Evolutionary conservation across 805 yeast genomes (phyloP), one percentile per base, ranked within the genome.

Genomic region (Nakazawaea molendinolei): DNA sequence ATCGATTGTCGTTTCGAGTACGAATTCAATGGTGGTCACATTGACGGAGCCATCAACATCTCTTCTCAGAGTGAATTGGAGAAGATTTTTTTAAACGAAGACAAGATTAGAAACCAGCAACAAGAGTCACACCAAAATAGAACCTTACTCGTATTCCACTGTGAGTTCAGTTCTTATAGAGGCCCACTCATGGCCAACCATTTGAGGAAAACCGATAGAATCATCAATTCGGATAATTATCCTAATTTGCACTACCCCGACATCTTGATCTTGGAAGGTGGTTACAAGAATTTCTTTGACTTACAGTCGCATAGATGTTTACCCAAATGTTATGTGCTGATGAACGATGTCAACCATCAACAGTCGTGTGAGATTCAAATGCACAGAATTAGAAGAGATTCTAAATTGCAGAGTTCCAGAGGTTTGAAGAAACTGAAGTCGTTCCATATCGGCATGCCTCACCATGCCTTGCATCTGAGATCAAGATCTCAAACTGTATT

Each of bases 141-240:
- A 14, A 66, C 65, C 15, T 61, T 92, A 38, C 55, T 90, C 5
- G 68, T 92, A 8, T 90, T 92, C 64, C 97, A 92, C 58, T 92
- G 98, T 60, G 98, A 92, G 59, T 90, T 86, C 55, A 81, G 94
- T 25, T 76, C 94, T 5, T 86, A 81, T 53, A 69, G 98, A 41
- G 95, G 97, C n/a, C 98, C 98, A 4, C 63, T 81, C 32, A 76
- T 92, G 82, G 97, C 97, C 1, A 66, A 77, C 36, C 87, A 86
- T 54, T 67, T 92, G 39, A 67, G 98, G 43, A 79, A 79, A 41
- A 72, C 83, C 47, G 98, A 92, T 60, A 72, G 98, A 44, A 70
- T 71, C 26, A 47, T 76, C 35, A 87, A 89, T 55, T 67, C 75
- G 43, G 76, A 79, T 39, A 66, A 71, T 42, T 92, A 92, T 58